phyloP scores from a whole-genome alignment of 2,329 filamentous ascomycete genomes.

The Simplicillium aogashimaense region DNA sequence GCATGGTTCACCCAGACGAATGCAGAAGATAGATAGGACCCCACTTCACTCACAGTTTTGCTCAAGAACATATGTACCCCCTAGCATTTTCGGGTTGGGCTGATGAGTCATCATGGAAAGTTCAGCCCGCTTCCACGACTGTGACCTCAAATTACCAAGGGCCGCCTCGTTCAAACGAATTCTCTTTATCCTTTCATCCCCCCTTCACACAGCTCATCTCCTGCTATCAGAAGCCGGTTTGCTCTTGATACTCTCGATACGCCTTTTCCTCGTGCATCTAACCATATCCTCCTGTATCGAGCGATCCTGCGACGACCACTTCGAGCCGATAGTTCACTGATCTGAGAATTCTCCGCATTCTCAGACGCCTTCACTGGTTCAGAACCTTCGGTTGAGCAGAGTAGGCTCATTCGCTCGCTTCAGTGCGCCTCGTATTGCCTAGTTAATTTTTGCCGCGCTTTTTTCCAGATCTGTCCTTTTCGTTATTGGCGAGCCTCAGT shows the following conservation, averaged over 20 bases:
- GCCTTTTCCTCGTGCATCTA: slow-evolving; percentile 1
- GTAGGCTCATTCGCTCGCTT: slow-evolving; percentile 9
- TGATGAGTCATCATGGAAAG: too few species aligned
- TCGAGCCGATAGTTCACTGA: slow-evolving; percentile 26
- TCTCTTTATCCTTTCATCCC: slow-evolving; percentile 14
- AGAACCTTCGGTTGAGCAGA: slow-evolving; percentile 27
- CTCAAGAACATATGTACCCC: too few species aligned
- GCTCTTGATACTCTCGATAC: slow-evolving; percentile 18
- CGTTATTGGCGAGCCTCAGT: too few species aligned
- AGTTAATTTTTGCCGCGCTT: background rate
- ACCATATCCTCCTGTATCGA: slow-evolving; percentile 9
- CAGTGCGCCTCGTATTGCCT: slow-evolving; percentile 1
- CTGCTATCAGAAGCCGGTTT: slow-evolving; percentile 24
- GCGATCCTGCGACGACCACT: slow-evolving; percentile 15
- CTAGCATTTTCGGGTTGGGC: too few species aligned
- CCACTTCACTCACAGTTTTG: too few species aligned
- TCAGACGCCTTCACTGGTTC: slow-evolving; percentile 57
- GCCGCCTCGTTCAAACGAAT: slow-evolving; percentile 1
- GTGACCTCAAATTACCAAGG: slow-evolving; percentile 4
- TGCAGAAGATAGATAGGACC: too few species aligned
- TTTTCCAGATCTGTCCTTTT: background rate
- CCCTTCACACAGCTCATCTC: slow-evolving; percentile 15
- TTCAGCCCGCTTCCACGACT: too few species aligned
- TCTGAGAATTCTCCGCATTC: slow-evolving; percentile 20
- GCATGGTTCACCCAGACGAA: too few species aligned